Base-by-base conservation (phyloP, 2,329 filamentous ascomycete genomes). In the Aspergillus sp. region DNA sequence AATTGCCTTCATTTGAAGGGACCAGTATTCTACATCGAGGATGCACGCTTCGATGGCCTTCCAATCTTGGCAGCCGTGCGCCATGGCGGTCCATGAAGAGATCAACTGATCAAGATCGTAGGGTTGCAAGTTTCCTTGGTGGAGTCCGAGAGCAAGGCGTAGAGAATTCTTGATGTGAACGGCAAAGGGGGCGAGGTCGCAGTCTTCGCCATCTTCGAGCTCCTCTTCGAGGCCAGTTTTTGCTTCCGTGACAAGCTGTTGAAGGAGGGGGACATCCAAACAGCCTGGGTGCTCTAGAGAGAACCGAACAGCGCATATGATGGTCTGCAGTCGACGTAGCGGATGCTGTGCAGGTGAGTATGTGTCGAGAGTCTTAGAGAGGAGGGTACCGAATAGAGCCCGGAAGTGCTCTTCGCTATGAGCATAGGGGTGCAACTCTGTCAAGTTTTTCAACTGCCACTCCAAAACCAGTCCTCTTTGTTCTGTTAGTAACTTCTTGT, bases 1-100 rank as follows among this genome's bases (percentile, higher is more conserved):
- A 33, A 79, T 62, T 2, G 73, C 69, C 42, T 74, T 69, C 32
- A 85, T 62, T 39, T 81, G 75, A 28, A 69, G 54, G 10, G 78
- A 49, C 59, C 78, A 73, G 37, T 66, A 62, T 12, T 72, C 67
- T 6, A 70, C 52, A 51, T 80, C 72, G 37, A 79, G 75, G n/a
- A 85, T 56, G 10, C 62, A 59, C 9, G 61, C 55, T 10, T 65
- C 45, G 12, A 83, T 50, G 6, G 66, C 60, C 6, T 65, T 53
- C 60, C 68, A 64, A 30, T 70, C 67, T 33, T 61, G 49, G 49
- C 78, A 74, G 27, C 68, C 60, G 37, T 59, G 62, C 27, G 72
- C 59, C 40, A 81, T 68, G 19, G 50, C 54, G 28, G 47, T 54
- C 65, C 68, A 70, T 5, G 59, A 65, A 6, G 61, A 49, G 37